Evolutionary conservation across 352 stramenopile species (phyloP).

Genomic region (Phytophthora niederhauseri): DNA sequence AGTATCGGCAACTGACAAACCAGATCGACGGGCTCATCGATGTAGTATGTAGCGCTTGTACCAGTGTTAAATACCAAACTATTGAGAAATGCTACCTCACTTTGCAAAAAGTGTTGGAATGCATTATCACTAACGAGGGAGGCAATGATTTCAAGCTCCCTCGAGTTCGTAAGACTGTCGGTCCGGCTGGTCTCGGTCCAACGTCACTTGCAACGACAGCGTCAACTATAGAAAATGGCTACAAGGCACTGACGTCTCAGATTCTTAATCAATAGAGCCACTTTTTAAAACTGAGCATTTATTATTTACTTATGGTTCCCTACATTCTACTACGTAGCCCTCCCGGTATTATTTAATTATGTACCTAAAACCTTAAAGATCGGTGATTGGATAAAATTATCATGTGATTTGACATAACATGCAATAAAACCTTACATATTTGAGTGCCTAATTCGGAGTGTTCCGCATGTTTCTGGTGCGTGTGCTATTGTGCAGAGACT

Average conservation of each 20-base stretch:
- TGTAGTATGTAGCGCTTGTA: background rate
- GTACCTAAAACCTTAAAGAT: background rate
- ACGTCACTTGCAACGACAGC: background rate
- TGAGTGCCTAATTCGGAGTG: background rate
- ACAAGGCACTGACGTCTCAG: background rate
- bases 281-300: background rate
- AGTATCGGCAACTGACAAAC: background rate
- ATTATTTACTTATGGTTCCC: background rate
- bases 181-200: background rate
- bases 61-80: background rate
- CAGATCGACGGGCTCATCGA: slow-evolving; percentile 4
- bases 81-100: slow-evolving; percentile 9
- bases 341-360: background rate
- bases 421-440: background rate
- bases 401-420: background rate
- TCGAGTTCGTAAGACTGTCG: background rate
- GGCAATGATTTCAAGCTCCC: slow-evolving; percentile 14
- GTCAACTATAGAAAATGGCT: background rate
- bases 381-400: background rate
- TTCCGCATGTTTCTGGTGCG: background rate
- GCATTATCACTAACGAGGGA: slow-evolving; percentile 3
- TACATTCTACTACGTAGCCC: too few species aligned
- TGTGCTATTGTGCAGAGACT: too few species aligned
- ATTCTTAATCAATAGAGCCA: background rate
- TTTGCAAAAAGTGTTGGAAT: slow-evolving; percentile 16